Conservation (phyloP, 371 early-diverging fungal genomes). For the Haplosporangium sp. region DNA sequence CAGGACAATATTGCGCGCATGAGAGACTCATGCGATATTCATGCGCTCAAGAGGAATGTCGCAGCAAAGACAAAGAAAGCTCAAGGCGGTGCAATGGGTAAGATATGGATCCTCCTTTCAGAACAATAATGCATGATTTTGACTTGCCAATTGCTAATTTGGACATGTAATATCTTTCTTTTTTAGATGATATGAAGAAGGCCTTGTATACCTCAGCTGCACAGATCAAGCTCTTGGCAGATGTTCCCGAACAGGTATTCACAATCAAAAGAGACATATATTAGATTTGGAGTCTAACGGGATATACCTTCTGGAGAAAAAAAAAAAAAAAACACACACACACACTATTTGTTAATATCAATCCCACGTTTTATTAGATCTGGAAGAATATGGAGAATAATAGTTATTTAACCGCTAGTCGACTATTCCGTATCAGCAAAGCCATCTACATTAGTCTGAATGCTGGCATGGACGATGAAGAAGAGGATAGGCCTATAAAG, state of each 20-base stretch:
- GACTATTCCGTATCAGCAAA: constrained; percentile 76
- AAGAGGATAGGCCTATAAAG: constrained; percentile 28
- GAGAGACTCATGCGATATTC: constrained; percentile 69
- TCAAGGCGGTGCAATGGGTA: constrained; percentile 58
- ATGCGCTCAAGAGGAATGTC: constrained; percentile 61
- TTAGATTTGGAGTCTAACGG: neutral
- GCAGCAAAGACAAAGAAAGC: constrained; percentile 52
- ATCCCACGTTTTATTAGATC: constrained; percentile 55
- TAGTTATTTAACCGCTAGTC: constrained; percentile 76
- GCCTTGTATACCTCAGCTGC: constrained; percentile 78
- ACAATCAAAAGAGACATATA: neutral
- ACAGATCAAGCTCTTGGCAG: constrained; percentile 84
- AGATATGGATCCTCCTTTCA: constrained; percentile 5
- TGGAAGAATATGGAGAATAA: constrained; percentile 84
- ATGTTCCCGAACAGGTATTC: constrained; percentile 86
- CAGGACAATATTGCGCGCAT: constrained; percentile 70
- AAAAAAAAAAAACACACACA: no score
- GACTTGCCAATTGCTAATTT: neutral
- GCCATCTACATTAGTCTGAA: constrained; percentile 74
- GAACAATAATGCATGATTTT: no score
- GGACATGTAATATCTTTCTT: neutral
- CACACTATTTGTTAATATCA: no score
- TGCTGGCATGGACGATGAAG: constrained; percentile 51
- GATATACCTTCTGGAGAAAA: neutral
- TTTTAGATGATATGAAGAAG: constrained; percentile 66